Percentiles rank a stretch among this genome's conserved stretches.
Evolutionary conservation across 2,329 filamentous ascomycete genomes (phyloP).

Genomic region (Venturia effusa): DNA sequence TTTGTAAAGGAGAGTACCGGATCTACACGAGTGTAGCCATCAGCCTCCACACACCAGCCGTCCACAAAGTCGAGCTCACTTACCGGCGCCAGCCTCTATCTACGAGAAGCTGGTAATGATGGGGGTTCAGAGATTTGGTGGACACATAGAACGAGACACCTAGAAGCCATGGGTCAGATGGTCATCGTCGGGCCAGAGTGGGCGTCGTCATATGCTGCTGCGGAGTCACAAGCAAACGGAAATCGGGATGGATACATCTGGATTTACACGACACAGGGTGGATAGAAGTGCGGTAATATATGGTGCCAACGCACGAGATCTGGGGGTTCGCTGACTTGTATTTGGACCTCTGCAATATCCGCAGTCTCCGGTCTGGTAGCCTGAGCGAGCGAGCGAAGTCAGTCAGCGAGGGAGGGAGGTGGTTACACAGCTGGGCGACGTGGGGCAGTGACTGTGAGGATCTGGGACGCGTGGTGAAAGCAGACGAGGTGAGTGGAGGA

Average conservation of each 20-base stretch:
- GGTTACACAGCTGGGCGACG: background rate
- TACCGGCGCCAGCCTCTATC: constrained; percentile 71
- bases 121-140: constrained; percentile 48
- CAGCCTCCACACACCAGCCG: constrained; percentile 1
- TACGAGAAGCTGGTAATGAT: constrained; percentile 61
- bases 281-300: constrained; percentile 7
- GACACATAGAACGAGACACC: constrained; percentile 64
- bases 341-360: constrained; percentile 39
- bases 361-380: constrained; percentile 38
- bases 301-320: constrained; percentile 35
- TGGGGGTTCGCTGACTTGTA: constrained; percentile 34
- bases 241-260: no score
- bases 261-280: constrained; percentile 1
- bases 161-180: constrained; percentile 22
- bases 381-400: constrained; percentile 18
- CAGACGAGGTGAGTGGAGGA: constrained; percentile 27
- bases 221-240: no score
- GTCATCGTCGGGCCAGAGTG: background rate
- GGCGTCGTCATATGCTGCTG: background rate
- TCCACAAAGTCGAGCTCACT: constrained; percentile 19
- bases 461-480: constrained; percentile 24
- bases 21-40: constrained; percentile 22
- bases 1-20: constrained; percentile 58
- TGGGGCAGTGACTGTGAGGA: constrained; percentile 7
- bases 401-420: background rate